phyloP scores from a whole-genome alignment of 768 basidiomycete genomes.

The Mycena vitilis region DNA sequence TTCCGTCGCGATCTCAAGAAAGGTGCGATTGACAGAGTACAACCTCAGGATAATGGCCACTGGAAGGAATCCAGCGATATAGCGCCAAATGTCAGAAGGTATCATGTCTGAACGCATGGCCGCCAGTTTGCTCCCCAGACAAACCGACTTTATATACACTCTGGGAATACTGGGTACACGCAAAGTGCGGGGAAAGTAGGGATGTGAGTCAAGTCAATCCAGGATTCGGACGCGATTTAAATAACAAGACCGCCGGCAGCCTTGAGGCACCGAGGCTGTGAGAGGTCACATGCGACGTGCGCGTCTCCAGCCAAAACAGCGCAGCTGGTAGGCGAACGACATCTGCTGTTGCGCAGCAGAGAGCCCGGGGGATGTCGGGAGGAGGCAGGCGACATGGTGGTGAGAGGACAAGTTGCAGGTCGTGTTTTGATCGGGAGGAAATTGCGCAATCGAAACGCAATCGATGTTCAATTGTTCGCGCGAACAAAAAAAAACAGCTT shows the following conservation, averaged over 20 bases:
- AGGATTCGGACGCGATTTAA: background rate
- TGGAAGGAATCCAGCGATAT: constrained; percentile 43
- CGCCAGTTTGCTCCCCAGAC: too few species aligned
- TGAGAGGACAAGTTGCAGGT: background rate
- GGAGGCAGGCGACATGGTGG: background rate
- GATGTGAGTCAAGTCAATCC: constrained; percentile 18
- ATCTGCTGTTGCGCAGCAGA: background rate
- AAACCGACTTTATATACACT: too few species aligned
- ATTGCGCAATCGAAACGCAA: background rate
- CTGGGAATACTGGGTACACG: too few species aligned
- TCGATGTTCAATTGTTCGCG: background rate
- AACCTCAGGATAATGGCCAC: constrained; percentile 38
- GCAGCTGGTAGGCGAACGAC: background rate
- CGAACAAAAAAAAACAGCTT: background rate
- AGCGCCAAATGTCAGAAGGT: constrained; percentile 45
- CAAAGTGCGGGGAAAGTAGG: background rate
- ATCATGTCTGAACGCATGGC: constrained; percentile 17
- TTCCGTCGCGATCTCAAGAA: constrained; percentile 44
- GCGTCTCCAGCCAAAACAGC: constrained; percentile 6
- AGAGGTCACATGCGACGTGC: constrained; percentile 18
- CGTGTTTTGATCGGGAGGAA: background rate
- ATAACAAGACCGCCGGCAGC: background rate
- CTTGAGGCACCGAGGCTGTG: constrained; percentile 29
- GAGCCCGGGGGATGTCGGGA: background rate
- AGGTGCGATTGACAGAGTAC: constrained; percentile 42